Evolutionary conservation across 78 protist species (phyloP), one percentile per base, ranked within the genome.

Genomic region (Planoprotostelium fungivorum): DNA sequence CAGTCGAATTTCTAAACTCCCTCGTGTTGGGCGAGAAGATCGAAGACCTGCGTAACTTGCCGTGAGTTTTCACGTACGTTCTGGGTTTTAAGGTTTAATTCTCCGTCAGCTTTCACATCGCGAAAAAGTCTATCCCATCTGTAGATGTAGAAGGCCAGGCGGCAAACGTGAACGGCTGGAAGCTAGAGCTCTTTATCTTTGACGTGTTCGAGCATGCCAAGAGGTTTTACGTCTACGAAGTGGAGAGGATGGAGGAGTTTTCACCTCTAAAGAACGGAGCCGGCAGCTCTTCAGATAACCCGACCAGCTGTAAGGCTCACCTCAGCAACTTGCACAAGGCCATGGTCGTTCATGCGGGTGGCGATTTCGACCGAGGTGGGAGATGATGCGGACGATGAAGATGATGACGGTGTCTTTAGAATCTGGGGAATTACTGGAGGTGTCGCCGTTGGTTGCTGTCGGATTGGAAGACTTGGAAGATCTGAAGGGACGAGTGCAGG

Each of bases 181-280:
- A 98, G 93, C 35, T 96, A 87, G 99, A 98, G 87, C 37, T 91
- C 88, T 98, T 98, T 83, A 94, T 98, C 37, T 98, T 97, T 88
- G 99, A 98, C 63, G 96, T 94, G 31, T 97, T 98, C 92, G 95
- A 91, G 0, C 91, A 86, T 1, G 91, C 97, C 31, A 63, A 84
- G 38, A 85, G 88, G 35, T 87, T 89, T 88, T 87, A 89, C 29
- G 86, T 91, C 73, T 51, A 93, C 29, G 90, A 94, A 34, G 94
- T 91, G 0, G 89, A 84, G 9, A 89, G 99, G 38, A 38, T 89
- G 1, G 89, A 84, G 0, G 97, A 96, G 37, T 97, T 97, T 88
- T 90, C 97, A 1, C 98, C 97, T 31, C 87, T 97, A 28, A 96
- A 96, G 84, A 94, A 93, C 90, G 88, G 92, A 34, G 87, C 94